Base-by-base conservation (phyloP, 2,329 filamentous ascomycete genomes). In the Fusarium haematococcum region DNA sequence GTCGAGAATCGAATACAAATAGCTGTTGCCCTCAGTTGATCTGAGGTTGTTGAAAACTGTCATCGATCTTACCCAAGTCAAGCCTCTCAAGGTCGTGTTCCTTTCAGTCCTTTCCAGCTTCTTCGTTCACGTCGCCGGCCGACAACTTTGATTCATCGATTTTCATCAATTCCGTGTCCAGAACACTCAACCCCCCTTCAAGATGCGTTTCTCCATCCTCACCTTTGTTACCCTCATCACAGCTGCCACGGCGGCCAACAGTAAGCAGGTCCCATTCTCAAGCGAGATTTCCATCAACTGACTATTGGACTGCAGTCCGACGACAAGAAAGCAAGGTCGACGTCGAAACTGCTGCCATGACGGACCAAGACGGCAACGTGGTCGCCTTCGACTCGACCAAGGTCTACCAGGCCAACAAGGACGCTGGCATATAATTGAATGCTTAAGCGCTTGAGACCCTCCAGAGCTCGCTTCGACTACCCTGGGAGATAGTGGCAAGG, bases 161-260 rank as follows among this genome's bases (percentile, higher is more conserved):
- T 30, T 32, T 25, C n/a, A 58, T 25, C 27, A 45, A 45, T 32
- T 43, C 75, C 70, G 77, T 65, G 77, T 65, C 57, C 52, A 57
- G 30, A 25, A 57, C 52, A 57, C 52, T 27, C 52, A 57, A 63
- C 62, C 35, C 61, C 41, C 45, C 76, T 79, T 82, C 85, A 89
- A 84, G 69, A 90, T 90, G 88, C 86, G 89, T 84, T 86, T 86
- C 85, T 84, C 85, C 68, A 70, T 85, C 71, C 71, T 86, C 76
- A 82, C 85, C 77, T 67, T 89, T 71, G 80, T 88, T 75, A 82
- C 87, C 71, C 80, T 90, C 71, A 82, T 84, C 80, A 81, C 85
- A 65, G 82, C 85, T 77, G 86, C 83, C 76, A 79, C 86, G 76
- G 88, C 86, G 66, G 82, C 77, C 60, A 57, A 73, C 52, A 70